Base-by-base conservation (phyloP, 2,329 filamentous ascomycete genomes). In the Coleophoma crateriformis region DNA sequence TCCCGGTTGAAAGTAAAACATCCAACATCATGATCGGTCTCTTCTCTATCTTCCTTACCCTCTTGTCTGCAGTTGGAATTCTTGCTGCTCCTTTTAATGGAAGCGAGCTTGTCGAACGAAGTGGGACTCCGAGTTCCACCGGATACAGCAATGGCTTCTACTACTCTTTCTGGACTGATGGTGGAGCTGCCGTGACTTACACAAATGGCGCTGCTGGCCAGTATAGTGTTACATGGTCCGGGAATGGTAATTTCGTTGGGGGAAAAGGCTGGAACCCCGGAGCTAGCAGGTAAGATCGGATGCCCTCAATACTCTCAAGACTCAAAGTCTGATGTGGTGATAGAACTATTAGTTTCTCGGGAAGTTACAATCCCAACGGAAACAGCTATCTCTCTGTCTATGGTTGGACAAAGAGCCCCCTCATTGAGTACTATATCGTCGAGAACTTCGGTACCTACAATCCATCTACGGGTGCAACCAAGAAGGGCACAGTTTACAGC, bases 111-210 rank as follows among this genome's bases (percentile, higher is more conserved):
- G 14, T 33, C 32, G 12, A 32, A 3, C 50, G 53, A 27, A 33
- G 17, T 33, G 40, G 69, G 33, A 76, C 76, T 27, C 62, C 69
- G 47, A 75, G 70, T 54, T 64, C 67, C 13, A 76, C 73, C 3
- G 79, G 78, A 45, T 76, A 69, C 7, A 68, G 76, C 67, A 75
- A 79, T 58, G 78, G 78, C 48, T 83, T 72, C 68, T 83, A 76
- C 69, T 83, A 78, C 65, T 79, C 75, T 8, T 82, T 73, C 69
- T 84, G 77, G 77, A 79, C 73, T 49, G 78, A 82, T 51, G 73
- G 74, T n/a, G 33, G 45, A 3, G 71, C 67, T 35, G 61, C 66
- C 39, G 74, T 77, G 7, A 74, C 68, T 37, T 83, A 82, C 68
- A 78, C 72, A 60, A 82, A 81, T 64, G 73, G 71, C 17, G 62